Percentiles rank a stretch among this genome's conserved stretches.
Conservation (phyloP, 495 filamentous ascomycete genomes). For the Terfezia claveryi region DNA sequence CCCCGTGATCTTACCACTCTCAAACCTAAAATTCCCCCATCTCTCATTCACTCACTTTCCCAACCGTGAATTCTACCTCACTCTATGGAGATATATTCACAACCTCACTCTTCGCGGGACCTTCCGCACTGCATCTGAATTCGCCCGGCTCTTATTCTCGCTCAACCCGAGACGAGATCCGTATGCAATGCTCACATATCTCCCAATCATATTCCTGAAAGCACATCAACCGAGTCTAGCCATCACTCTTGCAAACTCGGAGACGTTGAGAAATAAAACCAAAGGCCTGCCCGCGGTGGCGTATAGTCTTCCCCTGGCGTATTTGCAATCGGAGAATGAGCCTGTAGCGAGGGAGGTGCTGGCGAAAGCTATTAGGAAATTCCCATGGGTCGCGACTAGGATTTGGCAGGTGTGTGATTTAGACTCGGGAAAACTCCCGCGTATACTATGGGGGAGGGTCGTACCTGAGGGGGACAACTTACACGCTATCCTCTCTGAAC, state of each 20-base stretch:
- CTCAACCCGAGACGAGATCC: slow-evolving; percentile 57
- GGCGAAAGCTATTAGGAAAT: slow-evolving; percentile 37
- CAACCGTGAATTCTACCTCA: slow-evolving; percentile 83
- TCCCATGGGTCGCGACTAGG: slow-evolving; percentile 61
- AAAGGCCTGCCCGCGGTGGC: slow-evolving; percentile 36
- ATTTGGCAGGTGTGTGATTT: slow-evolving; percentile 59
- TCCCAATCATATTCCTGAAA: slow-evolving; percentile 67
- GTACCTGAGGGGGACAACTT: slow-evolving; percentile 42
- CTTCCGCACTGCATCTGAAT: slow-evolving; percentile 79
- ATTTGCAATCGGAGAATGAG: slow-evolving; percentile 43
- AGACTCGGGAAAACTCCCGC: slow-evolving; percentile 35
- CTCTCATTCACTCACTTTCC: slow-evolving; percentile 59
- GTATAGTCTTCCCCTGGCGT: slow-evolving; percentile 51
- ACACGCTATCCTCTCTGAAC: slow-evolving; percentile 36
- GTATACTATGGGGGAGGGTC: slow-evolving; percentile 56
- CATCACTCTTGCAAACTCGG: slow-evolving; percentile 42
- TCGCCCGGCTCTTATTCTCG: slow-evolving; percentile 63
- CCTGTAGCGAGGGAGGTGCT: slow-evolving; percentile 41
- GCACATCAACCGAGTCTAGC: slow-evolving; percentile 56
- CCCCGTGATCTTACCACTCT: too few species aligned
- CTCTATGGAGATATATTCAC: slow-evolving; percentile 66
- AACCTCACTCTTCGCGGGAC: slow-evolving; percentile 78
- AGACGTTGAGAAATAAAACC: slow-evolving; percentile 30
- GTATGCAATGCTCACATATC: slow-evolving; percentile 51
- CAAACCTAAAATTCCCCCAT: slow-evolving; percentile 21